A percentile compares a stretch with the other conserved stretches of the same genome.
Evolutionary conservation across 176 grass and related monocot species (phyloP).

Genomic region (Puccinellia tenuiflora): DNA sequence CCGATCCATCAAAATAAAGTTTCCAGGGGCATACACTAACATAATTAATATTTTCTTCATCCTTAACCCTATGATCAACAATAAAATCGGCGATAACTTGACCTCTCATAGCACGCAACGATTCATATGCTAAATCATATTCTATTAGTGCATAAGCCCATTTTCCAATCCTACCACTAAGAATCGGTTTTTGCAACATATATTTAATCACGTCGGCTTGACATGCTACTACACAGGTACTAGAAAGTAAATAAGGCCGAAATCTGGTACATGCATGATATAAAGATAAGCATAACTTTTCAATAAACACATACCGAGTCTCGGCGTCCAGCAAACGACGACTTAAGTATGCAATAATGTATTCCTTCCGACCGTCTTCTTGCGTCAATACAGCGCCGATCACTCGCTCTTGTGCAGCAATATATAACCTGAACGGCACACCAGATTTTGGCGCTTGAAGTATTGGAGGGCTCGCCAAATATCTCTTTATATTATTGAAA

Average conservation of each 20-base stretch:
- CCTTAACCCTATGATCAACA: neutral
- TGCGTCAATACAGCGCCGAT: too few relatives aligned
- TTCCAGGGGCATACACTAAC: neutral
- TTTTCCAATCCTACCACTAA: neutral
- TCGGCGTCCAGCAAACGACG: neutral
- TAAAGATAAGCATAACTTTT: neutral
- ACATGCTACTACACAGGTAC: neutral
- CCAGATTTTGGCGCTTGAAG: too few relatives aligned
- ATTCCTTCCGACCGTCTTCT: too few relatives aligned
- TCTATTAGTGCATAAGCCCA: neutral
- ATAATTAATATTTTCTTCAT: neutral
- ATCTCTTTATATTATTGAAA: too few relatives aligned
- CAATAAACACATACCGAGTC: neutral
- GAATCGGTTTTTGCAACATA: neutral
- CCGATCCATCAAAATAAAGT: slow-evolving; percentile 2
- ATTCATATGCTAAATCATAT: neutral
- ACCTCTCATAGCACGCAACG: neutral
- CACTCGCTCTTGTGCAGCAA: too few relatives aligned
- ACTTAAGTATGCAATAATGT: too few relatives aligned
- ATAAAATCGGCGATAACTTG: neutral
- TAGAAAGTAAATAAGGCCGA: neutral
- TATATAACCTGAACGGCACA: too few relatives aligned
- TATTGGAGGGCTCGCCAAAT: too few relatives aligned
- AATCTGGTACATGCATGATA: slow-evolving; percentile 9
- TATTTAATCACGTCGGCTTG: neutral